Base-by-base conservation (phyloP, 768 basidiomycete genomes). In the Tricholoma sp. region DNA sequence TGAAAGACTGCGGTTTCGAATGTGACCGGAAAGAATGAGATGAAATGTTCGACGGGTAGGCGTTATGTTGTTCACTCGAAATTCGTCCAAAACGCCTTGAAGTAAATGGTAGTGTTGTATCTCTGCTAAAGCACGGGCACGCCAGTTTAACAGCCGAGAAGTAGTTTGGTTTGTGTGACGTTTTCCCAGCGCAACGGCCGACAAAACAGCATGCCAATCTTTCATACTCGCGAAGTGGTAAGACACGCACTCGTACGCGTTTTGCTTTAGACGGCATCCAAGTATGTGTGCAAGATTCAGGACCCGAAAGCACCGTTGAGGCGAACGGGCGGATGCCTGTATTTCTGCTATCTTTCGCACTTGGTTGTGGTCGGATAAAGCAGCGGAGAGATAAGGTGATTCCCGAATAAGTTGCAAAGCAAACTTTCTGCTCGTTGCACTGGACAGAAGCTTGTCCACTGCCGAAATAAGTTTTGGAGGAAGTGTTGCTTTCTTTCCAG, bases 1-100 rank as follows among this genome's bases (percentile, higher is more conserved):
- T 56, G 67, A 62, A 46, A 91, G 67, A 66, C 90, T 79, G 68
- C 78, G 74, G 66, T 91, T 91, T 64, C 81, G 85, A 56, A 92
- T 73, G 66, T 85, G 79, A 29, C 83, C 86, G 10, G 82, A 77
- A 11, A 91, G 71, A 37, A 91, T 75, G 14, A 87, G 74, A 63
- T 90, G 86, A 66, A 79, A 91, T 3, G 89, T 89, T 61, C 82
- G 76, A 39, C 81, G 77, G 47, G 75, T 79, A 16, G 87, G 87
- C 10, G 62, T 60, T 29, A 86, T 60, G 1, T 72, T 65, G 50
- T 76, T 71, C 24, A 66, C 64, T 51, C 72, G 63, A 72, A 86
- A 91, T 54, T 84, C 77, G 24, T 74, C 65, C 45, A 87, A 68
- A 2, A 80, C 73, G 39, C 64, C 66, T 57, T 75, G 69, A 22